These are phyloP conservation scores for Monosporascus sp. DNA, from an alignment of 2,329 filamentous ascomycete species.

Conservation along the genomic window DNA sequence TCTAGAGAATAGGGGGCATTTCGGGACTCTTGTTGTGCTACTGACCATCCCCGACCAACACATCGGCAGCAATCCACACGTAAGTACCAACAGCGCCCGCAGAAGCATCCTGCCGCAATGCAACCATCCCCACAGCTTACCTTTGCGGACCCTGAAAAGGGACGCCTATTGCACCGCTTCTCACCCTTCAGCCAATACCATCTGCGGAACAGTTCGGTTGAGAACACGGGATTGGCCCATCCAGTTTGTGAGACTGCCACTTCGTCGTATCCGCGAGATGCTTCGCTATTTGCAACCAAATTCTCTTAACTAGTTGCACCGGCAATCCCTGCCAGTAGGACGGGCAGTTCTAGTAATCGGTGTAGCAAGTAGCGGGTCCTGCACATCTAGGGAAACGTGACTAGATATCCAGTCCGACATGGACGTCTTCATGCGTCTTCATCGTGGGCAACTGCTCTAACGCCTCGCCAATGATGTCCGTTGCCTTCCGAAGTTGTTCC, in stretches of 20 bases:
- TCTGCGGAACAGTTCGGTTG: background rate
- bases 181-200: background rate
- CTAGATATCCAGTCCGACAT: slow-evolving; percentile 19
- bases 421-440: slow-evolving; percentile 35
- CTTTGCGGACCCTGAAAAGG: background rate
- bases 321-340: background rate
- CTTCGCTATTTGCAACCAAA: background rate
- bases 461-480: slow-evolving; percentile 76
- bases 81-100: background rate
- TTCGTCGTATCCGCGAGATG: background rate
- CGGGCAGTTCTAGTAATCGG: background rate
- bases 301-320: background rate
- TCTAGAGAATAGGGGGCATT: background rate
- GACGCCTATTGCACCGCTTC: background rate
- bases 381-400: background rate
- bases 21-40: background rate
- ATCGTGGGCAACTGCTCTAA: slow-evolving; percentile 72
- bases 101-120: background rate
- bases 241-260: background rate
- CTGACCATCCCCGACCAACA: background rate
- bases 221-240: background rate
- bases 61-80: background rate
- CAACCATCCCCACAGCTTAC: background rate
- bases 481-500: slow-evolving; percentile 70
- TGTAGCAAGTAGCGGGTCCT: background rate